Base-by-base conservation (phyloP, 2,329 filamentous ascomycete species). In the Fusarium compactum region DNA sequence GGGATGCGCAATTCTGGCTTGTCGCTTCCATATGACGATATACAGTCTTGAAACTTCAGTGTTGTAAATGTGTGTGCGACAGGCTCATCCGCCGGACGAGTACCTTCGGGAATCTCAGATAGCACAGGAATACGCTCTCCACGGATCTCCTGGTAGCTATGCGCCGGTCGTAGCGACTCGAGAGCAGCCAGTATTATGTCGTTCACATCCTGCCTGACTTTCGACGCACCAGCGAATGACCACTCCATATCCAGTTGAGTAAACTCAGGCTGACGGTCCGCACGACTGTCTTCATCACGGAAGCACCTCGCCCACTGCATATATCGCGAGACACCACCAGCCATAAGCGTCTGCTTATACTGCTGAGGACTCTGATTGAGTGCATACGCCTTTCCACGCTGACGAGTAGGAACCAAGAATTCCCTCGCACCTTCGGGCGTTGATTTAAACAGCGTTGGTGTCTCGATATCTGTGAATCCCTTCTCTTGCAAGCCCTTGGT, bases 261-360 rank as follows among this genome's bases (percentile, higher is more conserved):
- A 77, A 99, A 99, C 78, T 99, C 96, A 0, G 96, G 97, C 77
- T 99, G 96, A 43, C 96, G 87, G 79, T 99, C 97, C 2, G 95
- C 93, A 22, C 96, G 88, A 38, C 96, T 84, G 79, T 98, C 97
- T 78, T 99, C 96, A 76, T 99, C 97, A 16, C 96, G 90, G 80
- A 98, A 99, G 77, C 96, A 99, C 69, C 90, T 91, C 3, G 96
- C 97, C 81, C 98, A 94, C 76, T 99, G 96, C 80, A 91, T 97
- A 78, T 99, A 99, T 43, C 87, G 89, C 2, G 86, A 82, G 14
- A 98, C 87, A 0, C 95, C 95, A 65, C 92, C 92, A 0, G 94
- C 93, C 94, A 99, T 98, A 44, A 99, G 86, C 3, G 98, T 93
- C 82, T 99, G 96, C 82, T 99, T 99, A 78, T 98, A 99, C 79